phyloP scores from a whole-genome alignment of 352 stramenopile genomes.

The Pseudoperonospora humuli region DNA sequence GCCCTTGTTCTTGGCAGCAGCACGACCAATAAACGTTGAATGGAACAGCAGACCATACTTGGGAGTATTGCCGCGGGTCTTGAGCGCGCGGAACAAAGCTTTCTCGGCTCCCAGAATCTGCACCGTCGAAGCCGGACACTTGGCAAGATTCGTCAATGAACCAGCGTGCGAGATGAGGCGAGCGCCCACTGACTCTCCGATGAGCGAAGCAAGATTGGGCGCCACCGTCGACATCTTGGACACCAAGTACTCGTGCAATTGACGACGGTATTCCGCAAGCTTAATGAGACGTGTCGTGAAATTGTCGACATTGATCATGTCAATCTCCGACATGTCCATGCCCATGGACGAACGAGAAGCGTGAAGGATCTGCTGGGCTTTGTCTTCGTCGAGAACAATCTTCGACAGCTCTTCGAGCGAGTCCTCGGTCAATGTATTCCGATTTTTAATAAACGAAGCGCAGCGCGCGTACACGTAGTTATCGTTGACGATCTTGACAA shows the following conservation, averaged over 20 bases:
- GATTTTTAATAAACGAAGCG: slow-evolving; percentile 96
- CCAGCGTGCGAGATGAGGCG: slow-evolving; percentile 99
- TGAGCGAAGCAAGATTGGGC: slow-evolving; percentile 97
- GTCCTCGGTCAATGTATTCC: slow-evolving; percentile 69
- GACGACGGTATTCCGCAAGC: slow-evolving; percentile 96
- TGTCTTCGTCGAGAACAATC: slow-evolving; percentile 97
- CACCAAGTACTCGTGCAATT: slow-evolving; percentile 91
- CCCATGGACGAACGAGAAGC: slow-evolving; percentile 97
- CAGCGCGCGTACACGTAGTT: slow-evolving; percentile 99
- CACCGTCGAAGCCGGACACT: slow-evolving; percentile 98
- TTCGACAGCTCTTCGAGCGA: slow-evolving; percentile 76
- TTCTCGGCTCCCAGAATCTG: slow-evolving; percentile 99
- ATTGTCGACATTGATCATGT: slow-evolving; percentile 99
- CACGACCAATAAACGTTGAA: slow-evolving; percentile 98
- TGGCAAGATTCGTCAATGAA: slow-evolving; percentile 98
- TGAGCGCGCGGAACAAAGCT: slow-evolving; percentile 99
- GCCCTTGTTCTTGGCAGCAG: slow-evolving; percentile 99
- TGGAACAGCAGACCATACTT: slow-evolving; percentile 99
- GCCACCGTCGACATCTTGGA: slow-evolving; percentile 98
- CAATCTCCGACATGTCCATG: slow-evolving; percentile 98
- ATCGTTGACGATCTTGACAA: slow-evolving; percentile 99
- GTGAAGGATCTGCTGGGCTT: slow-evolving; percentile 92
- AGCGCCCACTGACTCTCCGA: slow-evolving; percentile 98
- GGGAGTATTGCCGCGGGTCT: slow-evolving; percentile 99
- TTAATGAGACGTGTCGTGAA: slow-evolving; percentile 98